phyloP scores from a whole-genome alignment of 306 rosid genomes.

The Adenanthera pavonina region DNA sequence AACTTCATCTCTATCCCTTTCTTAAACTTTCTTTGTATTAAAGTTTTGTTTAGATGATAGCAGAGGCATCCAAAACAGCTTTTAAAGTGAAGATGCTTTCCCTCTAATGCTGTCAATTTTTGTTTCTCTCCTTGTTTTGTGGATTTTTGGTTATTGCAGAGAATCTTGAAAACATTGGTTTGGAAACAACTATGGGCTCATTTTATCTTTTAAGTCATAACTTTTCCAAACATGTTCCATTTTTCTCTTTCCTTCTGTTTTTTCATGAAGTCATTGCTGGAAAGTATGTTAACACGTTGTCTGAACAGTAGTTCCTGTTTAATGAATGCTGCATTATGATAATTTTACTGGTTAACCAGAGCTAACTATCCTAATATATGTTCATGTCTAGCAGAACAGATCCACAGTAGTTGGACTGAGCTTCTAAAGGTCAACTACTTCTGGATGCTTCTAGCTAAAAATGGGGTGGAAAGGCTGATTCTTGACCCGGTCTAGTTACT shows the following conservation, averaged over 20 bases:
- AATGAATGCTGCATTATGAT: conserved; percentile 15
- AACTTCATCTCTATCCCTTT: background rate
- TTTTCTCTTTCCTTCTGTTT: background rate
- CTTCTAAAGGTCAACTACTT: background rate
- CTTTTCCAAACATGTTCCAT: background rate
- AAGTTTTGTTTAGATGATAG: background rate
- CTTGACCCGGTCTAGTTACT: background rate
- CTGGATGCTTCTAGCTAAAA: background rate
- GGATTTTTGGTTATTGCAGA: background rate
- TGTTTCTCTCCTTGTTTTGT: background rate
- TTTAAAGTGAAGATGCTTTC: background rate
- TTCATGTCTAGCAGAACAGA: conserved; percentile 11
- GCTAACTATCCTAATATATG: background rate
- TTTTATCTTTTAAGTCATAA: background rate
- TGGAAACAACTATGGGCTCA: background rate
- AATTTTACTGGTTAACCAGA: conserved; percentile 4
- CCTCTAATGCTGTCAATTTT: background rate
- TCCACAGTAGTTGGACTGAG: background rate
- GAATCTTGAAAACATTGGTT: background rate
- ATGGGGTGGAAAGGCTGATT: background rate
- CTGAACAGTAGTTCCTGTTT: conserved; percentile 5
- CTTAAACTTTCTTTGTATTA: background rate
- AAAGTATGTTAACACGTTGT: background rate
- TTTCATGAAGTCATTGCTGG: background rate
- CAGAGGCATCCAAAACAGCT: background rate